Base-by-base conservation (phyloP, 2,329 filamentous ascomycete species). In the Chaetomium sp. region DNA sequence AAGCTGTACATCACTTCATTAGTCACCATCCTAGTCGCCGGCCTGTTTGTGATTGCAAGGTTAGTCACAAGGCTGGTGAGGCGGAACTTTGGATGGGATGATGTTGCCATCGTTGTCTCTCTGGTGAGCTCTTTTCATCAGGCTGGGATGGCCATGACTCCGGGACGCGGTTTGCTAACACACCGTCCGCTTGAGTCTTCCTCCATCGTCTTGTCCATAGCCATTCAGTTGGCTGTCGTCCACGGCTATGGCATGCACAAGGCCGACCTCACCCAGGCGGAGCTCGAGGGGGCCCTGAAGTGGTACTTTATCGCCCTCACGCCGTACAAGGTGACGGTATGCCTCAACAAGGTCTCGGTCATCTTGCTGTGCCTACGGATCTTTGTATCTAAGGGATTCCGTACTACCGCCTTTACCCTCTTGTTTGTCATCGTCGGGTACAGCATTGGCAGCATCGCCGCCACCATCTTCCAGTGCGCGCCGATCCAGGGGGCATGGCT, bases 271-370 rank as follows among this genome's bases (percentile, higher is more conserved):
- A 19, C 3, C 7, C 38, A 7, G 13, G 38, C 38, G 16, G 89
- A 89, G 74, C 91, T 87, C 76, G 89, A 85, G n/a, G 55, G 3
- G 10, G 42, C 33, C 6, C 23, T 57, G 23, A 42, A 45, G 35
- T 57, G 55, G 23, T 85, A 84, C 71, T 84, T 80, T 66, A 71
- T 82, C 29, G 78, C 81, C 2, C 82, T 85, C 68, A 79, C 82
- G 59, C 80, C 82, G 65, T 85, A 85, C 74, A 85, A 85, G 68
- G 72, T 83, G 67, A 81, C 80, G 50, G 81, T 85, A 65, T 83
- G 82, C 70, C 73, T 83, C 35, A 83, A 81, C 2, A 85, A 86
- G 68, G 73, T 79, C 1, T 84, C 83, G 2, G 82, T 85, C 59
- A 72, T 85, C 7, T 73, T 83, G 3, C 77, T 86, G 21, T 86